Conservation (phyloP, 768 basidiomycete genomes). For the Mycena belliarum region DNA sequence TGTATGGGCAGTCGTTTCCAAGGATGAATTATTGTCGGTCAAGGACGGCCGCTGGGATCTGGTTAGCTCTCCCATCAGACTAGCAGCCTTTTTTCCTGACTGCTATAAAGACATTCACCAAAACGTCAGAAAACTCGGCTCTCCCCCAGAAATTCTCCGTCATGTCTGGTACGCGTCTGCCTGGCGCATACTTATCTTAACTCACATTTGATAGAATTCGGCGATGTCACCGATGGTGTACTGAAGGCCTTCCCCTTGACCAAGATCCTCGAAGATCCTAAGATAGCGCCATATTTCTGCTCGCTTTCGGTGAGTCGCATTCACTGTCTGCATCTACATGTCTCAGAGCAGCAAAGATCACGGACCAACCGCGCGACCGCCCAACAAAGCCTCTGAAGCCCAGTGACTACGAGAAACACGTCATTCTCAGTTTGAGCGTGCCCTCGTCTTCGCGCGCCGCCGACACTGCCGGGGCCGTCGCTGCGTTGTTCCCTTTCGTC, state of each 20-base stretch:
- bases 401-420: slow-evolving; percentile 64
- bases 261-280: slow-evolving; percentile 62
- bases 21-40: slow-evolving; percentile 71
- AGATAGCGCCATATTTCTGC: slow-evolving; percentile 75
- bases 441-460: slow-evolving; percentile 50
- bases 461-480: slow-evolving; percentile 60
- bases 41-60: slow-evolving; percentile 83
- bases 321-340: slow-evolving; percentile 1
- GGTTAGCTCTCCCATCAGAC: slow-evolving; percentile 43
- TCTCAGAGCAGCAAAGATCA: slow-evolving; percentile 47
- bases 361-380: slow-evolving; percentile 80
- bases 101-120: slow-evolving; percentile 73
- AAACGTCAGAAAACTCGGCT: slow-evolving; percentile 62
- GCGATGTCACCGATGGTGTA: slow-evolving; percentile 79
- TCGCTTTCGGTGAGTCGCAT: slow-evolving; percentile 70
- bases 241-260: slow-evolving; percentile 63
- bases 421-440: slow-evolving; percentile 65
- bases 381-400: slow-evolving; percentile 55
- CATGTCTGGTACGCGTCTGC: slow-evolving; percentile 62
- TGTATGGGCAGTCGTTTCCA: slow-evolving; percentile 84
- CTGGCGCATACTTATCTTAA: not conserved
- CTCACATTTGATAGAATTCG: slow-evolving; percentile 57
- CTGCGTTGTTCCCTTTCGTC: slow-evolving; percentile 72
- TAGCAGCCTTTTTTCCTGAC: not conserved
- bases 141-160: slow-evolving; percentile 66